Evolutionary conservation across 768 basidiomycete species (phyloP).

Genomic region (Trametes meyenii): DNA sequence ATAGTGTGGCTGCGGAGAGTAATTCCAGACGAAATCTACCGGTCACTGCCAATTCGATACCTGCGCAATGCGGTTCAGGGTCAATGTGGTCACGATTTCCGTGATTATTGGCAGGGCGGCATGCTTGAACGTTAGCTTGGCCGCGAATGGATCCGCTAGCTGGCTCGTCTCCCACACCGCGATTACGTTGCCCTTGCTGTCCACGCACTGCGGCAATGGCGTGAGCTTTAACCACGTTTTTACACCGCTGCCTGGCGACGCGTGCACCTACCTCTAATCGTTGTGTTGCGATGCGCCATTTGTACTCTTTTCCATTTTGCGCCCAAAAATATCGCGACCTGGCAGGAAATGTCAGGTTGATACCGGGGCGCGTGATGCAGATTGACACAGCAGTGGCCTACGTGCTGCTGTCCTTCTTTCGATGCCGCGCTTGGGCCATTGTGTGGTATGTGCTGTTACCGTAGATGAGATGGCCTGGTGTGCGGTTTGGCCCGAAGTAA

Average conservation of each 20-base stretch:
- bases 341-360: neutral
- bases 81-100: constrained; percentile 76
- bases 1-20: constrained; percentile 13
- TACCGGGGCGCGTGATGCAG: neutral
- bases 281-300: constrained; percentile 68
- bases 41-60: constrained; percentile 54
- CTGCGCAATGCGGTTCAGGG: constrained; percentile 71
- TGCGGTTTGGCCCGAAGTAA: constrained; percentile 68
- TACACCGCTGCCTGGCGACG: neutral
- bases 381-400: constrained; percentile 41
- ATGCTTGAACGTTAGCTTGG: constrained; percentile 60
- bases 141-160: constrained; percentile 58
- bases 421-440: constrained; percentile 61
- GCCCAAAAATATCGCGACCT: constrained; percentile 79
- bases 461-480: constrained; percentile 67
- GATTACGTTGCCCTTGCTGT: constrained; percentile 55
- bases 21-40: constrained; percentile 6
- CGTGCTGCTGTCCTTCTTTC: constrained; percentile 64
- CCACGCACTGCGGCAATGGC: constrained; percentile 53
- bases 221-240: constrained; percentile 11
- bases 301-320: constrained; percentile 69
- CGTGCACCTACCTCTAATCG: constrained; percentile 66
- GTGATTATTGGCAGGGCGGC: constrained; percentile 66
- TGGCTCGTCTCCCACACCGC: constrained; percentile 71
- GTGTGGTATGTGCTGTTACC: constrained; percentile 59